A percentile compares a stretch with the other conserved stretches of the same genome.
phyloP scores from a whole-genome alignment of 768 basidiomycete genomes.

The Mycena metata region DNA sequence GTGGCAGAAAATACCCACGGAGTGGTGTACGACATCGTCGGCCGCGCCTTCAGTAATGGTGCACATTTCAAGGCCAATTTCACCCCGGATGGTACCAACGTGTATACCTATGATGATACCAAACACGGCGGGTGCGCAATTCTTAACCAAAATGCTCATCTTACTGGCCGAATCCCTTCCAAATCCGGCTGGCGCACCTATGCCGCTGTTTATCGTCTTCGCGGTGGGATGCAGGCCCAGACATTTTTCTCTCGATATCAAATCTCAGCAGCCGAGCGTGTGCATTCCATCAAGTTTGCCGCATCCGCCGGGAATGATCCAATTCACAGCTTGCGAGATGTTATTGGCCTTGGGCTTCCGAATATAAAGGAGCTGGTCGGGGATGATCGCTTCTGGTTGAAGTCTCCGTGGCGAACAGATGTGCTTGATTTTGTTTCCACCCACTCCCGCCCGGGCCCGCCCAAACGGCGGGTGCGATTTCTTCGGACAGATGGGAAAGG shows the following conservation, averaged over 20 bases:
- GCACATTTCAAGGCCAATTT: background rate
- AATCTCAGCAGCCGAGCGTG: background rate
- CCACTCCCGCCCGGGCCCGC: background rate
- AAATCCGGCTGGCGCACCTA: conserved; percentile 4
- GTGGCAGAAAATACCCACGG: background rate
- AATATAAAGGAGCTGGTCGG: background rate
- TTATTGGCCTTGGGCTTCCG: background rate
- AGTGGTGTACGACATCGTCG: conserved; percentile 8
- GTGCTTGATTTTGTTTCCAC: conserved; percentile 2
- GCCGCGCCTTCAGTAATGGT: background rate
- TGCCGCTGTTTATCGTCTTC: conserved; percentile 3
- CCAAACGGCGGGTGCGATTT: background rate
- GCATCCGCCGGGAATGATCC: background rate
- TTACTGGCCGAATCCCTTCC: background rate
- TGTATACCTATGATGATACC: conserved; percentile 6
- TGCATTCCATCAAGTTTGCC: background rate
- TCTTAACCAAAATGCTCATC: background rate
- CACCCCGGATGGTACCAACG: background rate
- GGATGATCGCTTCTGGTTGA: background rate
- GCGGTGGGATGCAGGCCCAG: conserved; percentile 2
- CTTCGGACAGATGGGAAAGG: background rate
- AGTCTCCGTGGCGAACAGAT: background rate
- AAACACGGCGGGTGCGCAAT: background rate
- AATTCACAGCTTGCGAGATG: background rate
- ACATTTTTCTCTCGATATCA: background rate